These are phyloP conservation scores for Entomophthora muscae DNA, from an alignment of 371 early-diverging fungal genomes.

Conservation along the genomic window DNA sequence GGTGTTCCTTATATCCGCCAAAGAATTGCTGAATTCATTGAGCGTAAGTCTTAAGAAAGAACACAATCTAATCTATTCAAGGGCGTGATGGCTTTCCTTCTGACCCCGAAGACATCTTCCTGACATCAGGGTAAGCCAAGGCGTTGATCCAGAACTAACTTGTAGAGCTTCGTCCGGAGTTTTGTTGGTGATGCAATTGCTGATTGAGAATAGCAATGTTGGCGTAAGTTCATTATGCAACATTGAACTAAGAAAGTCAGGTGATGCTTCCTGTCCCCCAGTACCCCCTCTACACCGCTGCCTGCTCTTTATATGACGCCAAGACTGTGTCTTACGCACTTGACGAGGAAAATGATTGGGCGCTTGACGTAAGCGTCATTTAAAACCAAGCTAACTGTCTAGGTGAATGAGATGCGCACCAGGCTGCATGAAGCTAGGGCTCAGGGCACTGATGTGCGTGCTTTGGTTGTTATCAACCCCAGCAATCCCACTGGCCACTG, in stretches of 20 bases:
- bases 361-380: constrained; percentile 39
- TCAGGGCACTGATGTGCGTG: constrained; percentile 73
- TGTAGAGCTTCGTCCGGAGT: constrained; percentile 64
- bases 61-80: constrained; percentile 12
- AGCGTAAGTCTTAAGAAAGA: constrained; percentile 13
- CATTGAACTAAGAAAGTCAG: constrained; percentile 11
- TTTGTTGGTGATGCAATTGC: constrained; percentile 61
- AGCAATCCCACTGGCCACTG: constrained; percentile 96
- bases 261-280: constrained; percentile 98
- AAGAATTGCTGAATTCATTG: constrained; percentile 69
- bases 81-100: constrained; percentile 76
- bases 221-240: constrained; percentile 26
- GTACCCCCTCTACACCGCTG: constrained; percentile 95
- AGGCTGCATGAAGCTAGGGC: constrained; percentile 44
- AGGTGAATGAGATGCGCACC: too few relatives aligned
- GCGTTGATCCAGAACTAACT: constrained; percentile 1
- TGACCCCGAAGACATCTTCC: constrained; percentile 64
- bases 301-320: constrained; percentile 61
- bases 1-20: constrained; percentile 56
- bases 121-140: constrained; percentile 55
- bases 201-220: constrained; percentile 54
- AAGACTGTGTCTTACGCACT: constrained; percentile 79
- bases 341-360: constrained; percentile 72
- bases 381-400: constrained; percentile 5
- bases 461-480: constrained; percentile 94